Evolutionary conservation across 192 early-diverging fungal species (phyloP).

Genomic region (Chytriomyces confervae): DNA sequence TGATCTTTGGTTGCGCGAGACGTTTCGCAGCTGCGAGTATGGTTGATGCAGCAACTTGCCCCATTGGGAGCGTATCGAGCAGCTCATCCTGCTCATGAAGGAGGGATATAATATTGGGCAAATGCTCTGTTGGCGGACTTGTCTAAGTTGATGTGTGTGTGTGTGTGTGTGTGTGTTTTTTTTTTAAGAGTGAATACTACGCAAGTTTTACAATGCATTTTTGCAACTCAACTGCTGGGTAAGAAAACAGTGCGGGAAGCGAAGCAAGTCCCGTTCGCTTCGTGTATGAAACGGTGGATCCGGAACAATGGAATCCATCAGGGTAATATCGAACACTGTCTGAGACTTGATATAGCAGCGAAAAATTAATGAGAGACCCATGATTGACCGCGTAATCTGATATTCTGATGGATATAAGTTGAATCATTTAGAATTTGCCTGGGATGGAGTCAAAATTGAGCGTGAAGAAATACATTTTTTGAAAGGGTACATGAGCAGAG

Average conservation of each 20-base stretch:
- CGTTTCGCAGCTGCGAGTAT: neutral
- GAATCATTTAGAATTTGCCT: neutral
- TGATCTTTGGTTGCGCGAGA: neutral
- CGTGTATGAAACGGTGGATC: neutral
- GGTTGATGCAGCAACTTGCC: neutral
- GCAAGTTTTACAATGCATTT: neutral
- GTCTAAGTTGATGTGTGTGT: neutral
- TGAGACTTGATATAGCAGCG: neutral
- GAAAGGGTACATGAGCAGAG: neutral
- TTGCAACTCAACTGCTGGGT: conserved; percentile 1
- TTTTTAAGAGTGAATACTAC: neutral
- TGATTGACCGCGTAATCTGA: neutral
- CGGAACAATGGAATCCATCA: conserved; percentile 14
- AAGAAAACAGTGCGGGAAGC: conserved; percentile 2
- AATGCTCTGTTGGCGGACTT: neutral
- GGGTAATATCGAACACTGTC: neutral
- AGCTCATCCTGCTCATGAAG: neutral
- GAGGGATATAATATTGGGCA: neutral
- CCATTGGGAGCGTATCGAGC: neutral
- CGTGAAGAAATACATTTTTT: neutral
- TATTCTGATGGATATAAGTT: neutral
- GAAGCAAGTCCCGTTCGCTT: conserved; percentile 1
- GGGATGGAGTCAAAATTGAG: neutral
- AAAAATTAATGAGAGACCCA: neutral
- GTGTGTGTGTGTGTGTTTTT: no score